A percentile compares a stretch with the other conserved stretches of the same genome.
These are phyloP conservation scores for Pseudocercospora fijiensis DNA, from an alignment of 2,329 filamentous ascomycete genomes.

Conservation along the genomic window DNA sequence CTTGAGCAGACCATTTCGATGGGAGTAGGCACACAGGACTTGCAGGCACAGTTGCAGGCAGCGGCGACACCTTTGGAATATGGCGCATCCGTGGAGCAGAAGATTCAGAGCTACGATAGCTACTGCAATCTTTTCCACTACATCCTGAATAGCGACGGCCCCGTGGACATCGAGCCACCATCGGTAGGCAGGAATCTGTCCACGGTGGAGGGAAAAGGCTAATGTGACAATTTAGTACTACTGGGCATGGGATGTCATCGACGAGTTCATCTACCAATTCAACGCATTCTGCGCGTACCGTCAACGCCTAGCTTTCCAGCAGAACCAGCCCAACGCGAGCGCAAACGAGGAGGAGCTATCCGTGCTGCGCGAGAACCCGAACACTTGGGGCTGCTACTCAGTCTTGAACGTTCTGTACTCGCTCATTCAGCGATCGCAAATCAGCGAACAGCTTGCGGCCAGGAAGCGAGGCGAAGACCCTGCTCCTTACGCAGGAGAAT, in stretches of 20 bases:
- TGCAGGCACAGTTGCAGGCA: conserved; percentile 85
- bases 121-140: conserved; percentile 99
- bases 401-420: conserved; percentile 99
- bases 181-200: conserved; percentile 64
- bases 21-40: conserved; percentile 78
- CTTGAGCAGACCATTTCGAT: conserved; percentile 65
- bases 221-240: conserved; percentile 67
- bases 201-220: conserved; percentile 10
- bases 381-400: conserved; percentile 99
- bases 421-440: conserved; percentile 95
- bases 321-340: conserved; percentile 41
- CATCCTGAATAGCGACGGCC: conserved; percentile 98
- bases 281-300: conserved; percentile 99
- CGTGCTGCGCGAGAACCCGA: conserved; percentile 91
- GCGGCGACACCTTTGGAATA: conserved; percentile 95
- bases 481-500: conserved; percentile 84
- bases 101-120: conserved; percentile 98
- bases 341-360: conserved; percentile 90
- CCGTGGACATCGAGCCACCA: conserved; percentile 92
- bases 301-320: conserved; percentile 78
- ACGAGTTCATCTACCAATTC: conserved; percentile 99
- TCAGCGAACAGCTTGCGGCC: conserved; percentile 92
- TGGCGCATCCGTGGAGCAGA: conserved; percentile 90
- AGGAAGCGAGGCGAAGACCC: conserved; percentile 94
- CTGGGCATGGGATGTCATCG: conserved; percentile 99